Evolutionary conservation across 2,329 filamentous ascomycete genomes (phyloP).

Genomic region (Talaromyces piceae): DNA sequence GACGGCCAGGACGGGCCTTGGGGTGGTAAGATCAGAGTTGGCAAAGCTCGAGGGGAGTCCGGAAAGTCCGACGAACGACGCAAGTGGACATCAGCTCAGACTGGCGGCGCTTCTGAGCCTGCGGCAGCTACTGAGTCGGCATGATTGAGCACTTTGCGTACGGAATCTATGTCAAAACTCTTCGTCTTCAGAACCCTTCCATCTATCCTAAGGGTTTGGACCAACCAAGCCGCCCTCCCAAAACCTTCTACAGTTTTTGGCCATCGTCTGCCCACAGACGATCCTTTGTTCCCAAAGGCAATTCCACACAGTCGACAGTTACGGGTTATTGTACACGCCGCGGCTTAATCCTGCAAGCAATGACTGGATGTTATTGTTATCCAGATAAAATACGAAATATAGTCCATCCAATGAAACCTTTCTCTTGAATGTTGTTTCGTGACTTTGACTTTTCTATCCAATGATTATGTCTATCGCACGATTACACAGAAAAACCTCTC

Average conservation of each 20-base stretch:
- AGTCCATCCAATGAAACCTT: not conserved
- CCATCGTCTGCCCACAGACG: not conserved
- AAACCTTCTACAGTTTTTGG: not conserved
- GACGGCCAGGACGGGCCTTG: constrained; percentile 34
- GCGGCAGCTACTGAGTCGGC: not conserved
- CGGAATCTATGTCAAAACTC: not conserved
- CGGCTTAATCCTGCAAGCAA: not conserved
- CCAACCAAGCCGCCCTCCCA: not conserved
- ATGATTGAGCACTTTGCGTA: not conserved
- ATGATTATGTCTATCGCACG: no score
- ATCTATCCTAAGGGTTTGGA: not conserved
- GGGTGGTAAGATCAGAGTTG: constrained; percentile 33
- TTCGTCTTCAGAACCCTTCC: not conserved
- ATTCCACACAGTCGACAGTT: not conserved
- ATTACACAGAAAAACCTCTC: no score
- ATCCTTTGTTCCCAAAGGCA: not conserved
- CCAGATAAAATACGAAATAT: not conserved
- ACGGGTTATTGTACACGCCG: not conserved
- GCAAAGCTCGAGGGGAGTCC: constrained; percentile 33
- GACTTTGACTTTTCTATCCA: no score
- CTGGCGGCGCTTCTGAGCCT: constrained; percentile 5
- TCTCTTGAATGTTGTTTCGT: no score
- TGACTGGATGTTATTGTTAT: not conserved
- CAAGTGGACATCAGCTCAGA: constrained; percentile 13
- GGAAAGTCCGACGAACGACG: constrained; percentile 22